Percentiles rank a stretch among this genome's conserved stretches.
These are phyloP conservation scores for Boletellus deceptivus DNA, from an alignment of 1,284 basidiomycete species.

Conservation along the genomic window DNA sequence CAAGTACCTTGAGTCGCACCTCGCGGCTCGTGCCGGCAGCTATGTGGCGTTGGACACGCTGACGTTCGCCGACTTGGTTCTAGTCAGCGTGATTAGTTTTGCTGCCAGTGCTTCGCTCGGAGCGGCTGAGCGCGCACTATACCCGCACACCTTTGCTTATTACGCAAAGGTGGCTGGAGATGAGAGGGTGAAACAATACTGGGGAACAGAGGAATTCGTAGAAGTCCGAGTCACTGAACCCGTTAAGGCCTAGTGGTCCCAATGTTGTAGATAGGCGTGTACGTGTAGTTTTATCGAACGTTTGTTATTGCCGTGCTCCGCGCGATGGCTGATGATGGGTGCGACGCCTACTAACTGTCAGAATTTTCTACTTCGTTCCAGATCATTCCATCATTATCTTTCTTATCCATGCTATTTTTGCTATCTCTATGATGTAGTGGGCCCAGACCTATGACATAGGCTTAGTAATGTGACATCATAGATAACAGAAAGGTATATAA, in stretches of 20 bases:
- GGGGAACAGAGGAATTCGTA: slow-evolving; percentile 16
- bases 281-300: too few species aligned
- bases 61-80: slow-evolving; percentile 57
- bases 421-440: too few species aligned
- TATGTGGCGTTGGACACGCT: slow-evolving; percentile 54
- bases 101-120: slow-evolving; percentile 36
- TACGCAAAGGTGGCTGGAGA: slow-evolving; percentile 49
- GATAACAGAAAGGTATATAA: too few species aligned
- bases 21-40: slow-evolving; percentile 44
- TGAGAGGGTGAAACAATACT: slow-evolving; percentile 37
- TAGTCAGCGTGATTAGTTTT: slow-evolving; percentile 40
- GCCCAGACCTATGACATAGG: too few species aligned
- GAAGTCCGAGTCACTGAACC: slow-evolving; percentile 14
- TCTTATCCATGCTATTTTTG: too few species aligned
- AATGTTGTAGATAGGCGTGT: slow-evolving; percentile 13
- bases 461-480: too few species aligned
- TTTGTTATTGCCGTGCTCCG: too few species aligned
- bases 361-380: too few species aligned
- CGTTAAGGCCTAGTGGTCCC: not conserved
- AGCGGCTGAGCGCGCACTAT: slow-evolving; percentile 36
- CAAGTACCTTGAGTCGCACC: slow-evolving; percentile 44
- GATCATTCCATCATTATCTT: too few species aligned
- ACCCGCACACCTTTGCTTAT: slow-evolving; percentile 54
- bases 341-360: too few species aligned
- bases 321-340: too few species aligned